phyloP scores from a whole-genome alignment of 805 yeast species.

The Candida xyloterini region DNA sequence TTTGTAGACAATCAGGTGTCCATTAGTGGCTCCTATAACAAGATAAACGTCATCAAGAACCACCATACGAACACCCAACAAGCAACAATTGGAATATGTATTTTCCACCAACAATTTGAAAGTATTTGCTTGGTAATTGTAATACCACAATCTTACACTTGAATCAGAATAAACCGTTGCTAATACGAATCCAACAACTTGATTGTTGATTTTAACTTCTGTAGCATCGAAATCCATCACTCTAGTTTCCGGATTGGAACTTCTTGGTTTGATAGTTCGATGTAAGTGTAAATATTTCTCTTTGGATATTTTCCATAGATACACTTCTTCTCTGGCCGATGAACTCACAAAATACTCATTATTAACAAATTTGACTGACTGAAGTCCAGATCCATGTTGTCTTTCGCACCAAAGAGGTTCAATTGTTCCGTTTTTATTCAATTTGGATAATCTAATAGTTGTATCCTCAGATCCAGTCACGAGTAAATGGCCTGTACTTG shows the following conservation, averaged over 20 bases:
- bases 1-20: conserved; percentile 64
- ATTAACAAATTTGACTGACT: conserved; percentile 62
- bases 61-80: conserved; percentile 56
- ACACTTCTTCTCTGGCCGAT: conserved; percentile 87
- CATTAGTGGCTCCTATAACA: conserved; percentile 78
- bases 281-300: conserved; percentile 41
- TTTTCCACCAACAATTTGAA: conserved; percentile 48
- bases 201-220: conserved; percentile 29
- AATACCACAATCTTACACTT: conserved; percentile 61
- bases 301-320: conserved; percentile 63
- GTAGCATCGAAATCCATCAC: conserved; percentile 78
- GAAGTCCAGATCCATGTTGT: conserved; percentile 87
- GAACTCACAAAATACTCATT: conserved; percentile 48
- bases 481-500: conserved; percentile 39
- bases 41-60: conserved; percentile 34
- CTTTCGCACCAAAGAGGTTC: conserved; percentile 58
- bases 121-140: conserved; percentile 33
- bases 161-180: conserved; percentile 87
- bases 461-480: conserved; percentile 92
- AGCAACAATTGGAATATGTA: conserved; percentile 70
- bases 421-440: conserved; percentile 42
- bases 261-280: conserved; percentile 52
- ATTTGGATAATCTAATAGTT: conserved; percentile 54
- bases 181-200: conserved; percentile 45
- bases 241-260: conserved; percentile 74